Evolutionary conservation across 495 filamentous ascomycete species (phyloP).

Genomic region (Amniculicola lignicola): DNA sequence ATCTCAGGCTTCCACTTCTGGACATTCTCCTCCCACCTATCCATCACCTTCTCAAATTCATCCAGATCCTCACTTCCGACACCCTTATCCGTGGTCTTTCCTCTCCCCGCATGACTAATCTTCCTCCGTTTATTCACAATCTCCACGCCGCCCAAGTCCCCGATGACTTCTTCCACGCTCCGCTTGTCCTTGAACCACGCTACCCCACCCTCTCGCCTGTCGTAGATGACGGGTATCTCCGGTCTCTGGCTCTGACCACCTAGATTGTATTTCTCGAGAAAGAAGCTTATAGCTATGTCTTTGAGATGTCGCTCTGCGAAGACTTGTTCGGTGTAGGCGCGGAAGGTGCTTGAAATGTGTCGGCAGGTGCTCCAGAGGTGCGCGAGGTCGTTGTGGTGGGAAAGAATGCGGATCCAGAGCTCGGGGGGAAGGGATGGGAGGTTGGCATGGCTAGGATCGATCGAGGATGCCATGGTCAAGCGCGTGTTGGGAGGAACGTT

Average conservation of each 20-base stretch:
- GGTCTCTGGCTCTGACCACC: slow-evolving; percentile 20
- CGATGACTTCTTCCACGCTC: background rate
- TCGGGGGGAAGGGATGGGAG: slow-evolving; percentile 32
- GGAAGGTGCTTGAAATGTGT: slow-evolving; percentile 21
- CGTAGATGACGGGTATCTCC: background rate
- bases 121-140: background rate
- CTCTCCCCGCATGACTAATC: background rate
- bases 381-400: slow-evolving; percentile 16
- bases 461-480: no score
- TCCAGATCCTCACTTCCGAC: background rate
- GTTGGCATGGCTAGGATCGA: no score
- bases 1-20: slow-evolving; percentile 5
- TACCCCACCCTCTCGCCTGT: background rate
- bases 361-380: slow-evolving; percentile 33
- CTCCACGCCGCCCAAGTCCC: background rate
- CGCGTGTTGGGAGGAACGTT: no score
- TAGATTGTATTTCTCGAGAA: slow-evolving; percentile 27
- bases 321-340: slow-evolving; percentile 25
- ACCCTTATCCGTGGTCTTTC: background rate
- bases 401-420: slow-evolving; percentile 31
- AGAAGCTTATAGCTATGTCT: slow-evolving; percentile 13
- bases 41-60: background rate
- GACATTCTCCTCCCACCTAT: slow-evolving; percentile 20
- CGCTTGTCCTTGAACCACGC: slow-evolving; percentile 12
- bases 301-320: slow-evolving; percentile 20